phyloP scores from a whole-genome alignment of 371 early-diverging fungal genomes.

The Mortierella sp. region DNA sequence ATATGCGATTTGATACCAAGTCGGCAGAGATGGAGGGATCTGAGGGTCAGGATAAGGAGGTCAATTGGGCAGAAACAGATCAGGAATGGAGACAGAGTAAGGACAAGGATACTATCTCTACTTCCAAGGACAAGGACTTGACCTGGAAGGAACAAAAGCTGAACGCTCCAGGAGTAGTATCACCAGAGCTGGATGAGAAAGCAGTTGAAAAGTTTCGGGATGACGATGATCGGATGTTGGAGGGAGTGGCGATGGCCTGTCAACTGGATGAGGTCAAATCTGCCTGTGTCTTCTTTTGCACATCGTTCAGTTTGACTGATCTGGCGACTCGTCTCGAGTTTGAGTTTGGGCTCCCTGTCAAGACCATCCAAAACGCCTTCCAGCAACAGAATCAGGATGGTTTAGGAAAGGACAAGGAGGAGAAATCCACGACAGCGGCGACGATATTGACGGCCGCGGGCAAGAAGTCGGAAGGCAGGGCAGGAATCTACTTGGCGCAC shows the following conservation, averaged over 20 bases:
- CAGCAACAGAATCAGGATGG: not conserved
- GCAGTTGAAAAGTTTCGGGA: conserved; percentile 60
- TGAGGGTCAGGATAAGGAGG: conserved; percentile 8
- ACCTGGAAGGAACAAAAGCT: conserved; percentile 40
- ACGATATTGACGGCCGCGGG: too few species aligned
- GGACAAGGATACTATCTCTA: not conserved
- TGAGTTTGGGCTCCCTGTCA: conserved; percentile 48
- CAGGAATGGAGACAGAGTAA: conserved; percentile 26
- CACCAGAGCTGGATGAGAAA: conserved; percentile 8
- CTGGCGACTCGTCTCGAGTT: conserved; percentile 40
- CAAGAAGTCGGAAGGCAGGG: not conserved
- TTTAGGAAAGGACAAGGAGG: too few species aligned
- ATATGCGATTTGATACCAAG: conserved; percentile 48
- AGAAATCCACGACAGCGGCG: not conserved
- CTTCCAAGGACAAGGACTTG: conserved; percentile 18
- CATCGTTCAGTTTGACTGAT: conserved; percentile 55
- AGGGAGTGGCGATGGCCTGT: conserved; percentile 66
- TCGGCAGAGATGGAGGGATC: not conserved
- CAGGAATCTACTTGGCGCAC: conserved; percentile 73
- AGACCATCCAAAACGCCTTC: conserved; percentile 39
- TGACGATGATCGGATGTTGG: conserved; percentile 75
- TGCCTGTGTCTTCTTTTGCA: conserved; percentile 75
- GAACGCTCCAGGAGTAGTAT: conserved; percentile 15
- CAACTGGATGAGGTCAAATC: conserved; percentile 63
- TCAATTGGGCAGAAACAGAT: conserved; percentile 34